These are phyloP conservation scores for Xanthoceras sorbifolium DNA, from an alignment of 345 rosid species.

Conservation along the genomic window DNA sequence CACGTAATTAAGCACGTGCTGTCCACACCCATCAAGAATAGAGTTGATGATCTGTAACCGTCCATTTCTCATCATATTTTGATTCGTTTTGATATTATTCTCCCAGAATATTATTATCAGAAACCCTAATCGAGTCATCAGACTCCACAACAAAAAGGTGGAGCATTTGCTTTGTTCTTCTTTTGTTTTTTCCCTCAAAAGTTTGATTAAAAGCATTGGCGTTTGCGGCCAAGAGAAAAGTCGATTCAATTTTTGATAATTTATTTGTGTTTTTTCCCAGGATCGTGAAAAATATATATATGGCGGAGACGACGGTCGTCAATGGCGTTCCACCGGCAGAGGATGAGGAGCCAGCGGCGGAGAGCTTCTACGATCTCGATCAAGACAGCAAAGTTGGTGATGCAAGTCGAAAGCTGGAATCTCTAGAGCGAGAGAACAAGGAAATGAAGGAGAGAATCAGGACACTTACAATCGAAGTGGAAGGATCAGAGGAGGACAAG, in stretches of 20 bases:
- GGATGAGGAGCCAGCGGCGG: conserved; percentile 32
- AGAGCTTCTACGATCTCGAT: conserved; percentile 39
- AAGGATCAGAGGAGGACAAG: conserved; percentile 53
- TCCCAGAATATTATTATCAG: background rate
- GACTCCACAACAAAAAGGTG: conserved; percentile 15
- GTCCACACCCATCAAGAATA: background rate
- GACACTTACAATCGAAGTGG: conserved; percentile 51
- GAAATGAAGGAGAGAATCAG: conserved; percentile 43
- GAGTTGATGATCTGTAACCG: background rate
- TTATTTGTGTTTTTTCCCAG: conserved; percentile 16
- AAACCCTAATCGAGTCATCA: conserved; percentile 25
- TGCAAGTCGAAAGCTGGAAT: conserved; percentile 37
- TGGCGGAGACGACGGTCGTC: conserved; percentile 44
- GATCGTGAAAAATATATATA: conserved; percentile 23
- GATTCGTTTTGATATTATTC: background rate
- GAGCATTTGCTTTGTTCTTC: background rate
- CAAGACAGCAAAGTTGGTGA: conserved; percentile 34
- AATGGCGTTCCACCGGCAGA: conserved; percentile 36
- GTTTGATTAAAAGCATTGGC: background rate
- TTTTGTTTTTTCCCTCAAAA: background rate
- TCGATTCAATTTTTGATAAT: too few relatives aligned
- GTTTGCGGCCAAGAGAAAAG: background rate
- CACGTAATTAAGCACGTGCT: background rate
- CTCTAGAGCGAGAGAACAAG: conserved; percentile 52
- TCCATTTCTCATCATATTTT: background rate